These are phyloP conservation scores for Streptanthus diversifolius DNA, from an alignment of 345 rosid genomes.

Conservation along the genomic window DNA sequence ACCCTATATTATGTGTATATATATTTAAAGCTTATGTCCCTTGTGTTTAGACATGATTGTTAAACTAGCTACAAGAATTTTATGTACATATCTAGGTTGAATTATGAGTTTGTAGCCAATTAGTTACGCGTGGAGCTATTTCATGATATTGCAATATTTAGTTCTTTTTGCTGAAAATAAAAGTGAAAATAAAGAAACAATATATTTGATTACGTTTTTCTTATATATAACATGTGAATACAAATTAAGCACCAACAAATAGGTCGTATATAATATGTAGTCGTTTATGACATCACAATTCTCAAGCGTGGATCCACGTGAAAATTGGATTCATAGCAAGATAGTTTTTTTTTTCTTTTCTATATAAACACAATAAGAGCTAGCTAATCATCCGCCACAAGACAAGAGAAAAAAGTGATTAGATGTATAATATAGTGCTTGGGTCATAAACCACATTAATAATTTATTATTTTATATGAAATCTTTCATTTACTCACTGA, in stretches of 20 bases:
- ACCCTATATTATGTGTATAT: neutral
- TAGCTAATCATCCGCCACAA: neutral
- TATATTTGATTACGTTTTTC: neutral
- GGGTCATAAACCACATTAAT: constrained; percentile 22
- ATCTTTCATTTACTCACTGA: constrained; percentile 9
- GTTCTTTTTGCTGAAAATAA: too few species aligned
- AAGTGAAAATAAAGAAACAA: too few species aligned
- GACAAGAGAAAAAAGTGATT: constrained; percentile 19
- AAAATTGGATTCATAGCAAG: neutral
- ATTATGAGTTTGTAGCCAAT: neutral
- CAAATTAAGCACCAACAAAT: neutral
- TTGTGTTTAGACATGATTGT: neutral
- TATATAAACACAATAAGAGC: neutral
- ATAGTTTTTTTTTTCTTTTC: too few species aligned
- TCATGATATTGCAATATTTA: neutral
- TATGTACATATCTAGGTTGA: neutral
- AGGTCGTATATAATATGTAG: neutral
- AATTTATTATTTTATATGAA: constrained; percentile 6
- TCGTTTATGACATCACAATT: too few species aligned
- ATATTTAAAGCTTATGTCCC: neutral
- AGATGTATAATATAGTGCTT: constrained; percentile 20
- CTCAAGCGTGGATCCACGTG: constrained; percentile 1
- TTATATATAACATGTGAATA: neutral
- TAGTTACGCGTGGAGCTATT: neutral
- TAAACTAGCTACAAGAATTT: neutral